Evolutionary conservation across 768 basidiomycete species (phyloP).

Genomic region (Strobilomyces confusus): DNA sequence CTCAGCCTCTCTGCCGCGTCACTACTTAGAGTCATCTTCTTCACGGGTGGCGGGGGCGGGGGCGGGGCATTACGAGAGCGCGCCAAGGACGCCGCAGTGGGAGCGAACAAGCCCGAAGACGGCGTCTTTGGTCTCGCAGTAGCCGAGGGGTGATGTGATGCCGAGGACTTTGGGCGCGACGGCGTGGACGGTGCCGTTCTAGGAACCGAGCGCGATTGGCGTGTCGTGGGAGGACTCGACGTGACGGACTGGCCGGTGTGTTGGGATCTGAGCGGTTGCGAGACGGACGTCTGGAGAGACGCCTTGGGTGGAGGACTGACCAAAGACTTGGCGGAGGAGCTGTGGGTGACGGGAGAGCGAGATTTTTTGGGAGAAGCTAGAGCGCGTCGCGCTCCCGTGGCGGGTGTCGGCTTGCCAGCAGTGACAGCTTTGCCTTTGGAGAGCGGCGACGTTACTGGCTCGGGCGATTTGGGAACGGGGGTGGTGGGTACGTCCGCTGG

Average conservation of each 20-base stretch:
- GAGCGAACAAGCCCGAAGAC: slow-evolving; percentile 68
- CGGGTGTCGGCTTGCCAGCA: slow-evolving; percentile 21
- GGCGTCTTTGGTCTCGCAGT: slow-evolving; percentile 54
- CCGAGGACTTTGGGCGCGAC: slow-evolving; percentile 37
- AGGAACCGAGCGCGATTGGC: slow-evolving; percentile 23
- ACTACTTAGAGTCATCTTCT: slow-evolving; percentile 52
- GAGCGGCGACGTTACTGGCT: slow-evolving; percentile 19
- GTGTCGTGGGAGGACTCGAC: slow-evolving; percentile 30
- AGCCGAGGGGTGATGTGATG: slow-evolving; percentile 15
- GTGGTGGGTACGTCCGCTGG: slow-evolving; percentile 17
- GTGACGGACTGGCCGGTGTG: slow-evolving; percentile 40
- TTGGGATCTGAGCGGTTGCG: slow-evolving; percentile 36
- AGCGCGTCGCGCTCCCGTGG: slow-evolving; percentile 18
- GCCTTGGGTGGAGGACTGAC: slow-evolving; percentile 27
- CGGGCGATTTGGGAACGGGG: slow-evolving; percentile 20
- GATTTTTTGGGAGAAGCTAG: slow-evolving; percentile 29
- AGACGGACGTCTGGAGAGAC: slow-evolving; percentile 33
- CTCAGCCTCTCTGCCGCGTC: slow-evolving; percentile 62
- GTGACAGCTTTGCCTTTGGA: slow-evolving; percentile 16
- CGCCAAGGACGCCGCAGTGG: slow-evolving; percentile 80
- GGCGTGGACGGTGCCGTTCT: slow-evolving; percentile 31
- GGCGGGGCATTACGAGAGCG: slow-evolving; percentile 54
- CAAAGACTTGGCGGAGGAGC: slow-evolving; percentile 20
- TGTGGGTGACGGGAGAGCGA: slow-evolving; percentile 18
- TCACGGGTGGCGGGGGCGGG: slow-evolving; percentile 43